Conservation (phyloP, 2,329 filamentous ascomycete genomes). For the Cladosporium sp. region DNA sequence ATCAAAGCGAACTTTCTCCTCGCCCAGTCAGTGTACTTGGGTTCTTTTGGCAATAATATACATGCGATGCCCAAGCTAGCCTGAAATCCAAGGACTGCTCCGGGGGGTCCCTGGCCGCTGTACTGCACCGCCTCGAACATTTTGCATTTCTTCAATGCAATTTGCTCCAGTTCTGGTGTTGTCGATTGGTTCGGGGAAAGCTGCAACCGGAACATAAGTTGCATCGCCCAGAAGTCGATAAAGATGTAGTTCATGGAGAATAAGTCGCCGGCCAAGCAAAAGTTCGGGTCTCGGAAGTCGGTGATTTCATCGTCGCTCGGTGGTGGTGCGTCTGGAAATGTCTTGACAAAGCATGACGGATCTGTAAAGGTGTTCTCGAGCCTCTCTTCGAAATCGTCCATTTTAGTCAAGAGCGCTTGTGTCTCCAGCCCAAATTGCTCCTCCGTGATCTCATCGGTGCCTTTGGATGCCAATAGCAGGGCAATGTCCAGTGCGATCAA, state of each 20-base stretch:
- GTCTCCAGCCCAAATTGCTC: conserved; percentile 63
- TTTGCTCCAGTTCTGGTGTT: conserved; percentile 47
- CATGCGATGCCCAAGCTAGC: conserved; percentile 70
- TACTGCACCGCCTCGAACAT: conserved; percentile 67
- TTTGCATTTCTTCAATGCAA: conserved; percentile 68
- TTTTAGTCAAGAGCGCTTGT: conserved; percentile 42
- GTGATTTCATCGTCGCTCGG: conserved; percentile 59
- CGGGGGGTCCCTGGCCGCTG: conserved; percentile 65
- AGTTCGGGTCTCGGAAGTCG: conserved; percentile 64
- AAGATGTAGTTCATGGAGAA: conserved; percentile 70
- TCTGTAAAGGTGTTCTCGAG: conserved; percentile 61
- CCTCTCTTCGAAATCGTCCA: conserved; percentile 39
- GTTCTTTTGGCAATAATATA: conserved; percentile 74
- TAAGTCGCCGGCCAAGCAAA: conserved; percentile 65
- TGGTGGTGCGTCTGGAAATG: conserved; percentile 54
- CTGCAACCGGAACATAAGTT: conserved; percentile 76
- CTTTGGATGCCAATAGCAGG: conserved; percentile 65
- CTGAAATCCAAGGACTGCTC: conserved; percentile 67
- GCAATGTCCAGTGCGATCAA: conserved; percentile 77
- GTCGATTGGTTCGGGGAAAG: conserved; percentile 46
- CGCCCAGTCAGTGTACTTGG: conserved; percentile 70
- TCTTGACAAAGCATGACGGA: conserved; percentile 56
- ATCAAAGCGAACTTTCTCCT: conserved; percentile 72
- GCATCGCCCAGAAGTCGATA: conserved; percentile 73
- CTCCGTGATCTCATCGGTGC: conserved; percentile 60